Conservation (phyloP, 495 filamentous ascomycete genomes). For the Penicillium lividum region DNA sequence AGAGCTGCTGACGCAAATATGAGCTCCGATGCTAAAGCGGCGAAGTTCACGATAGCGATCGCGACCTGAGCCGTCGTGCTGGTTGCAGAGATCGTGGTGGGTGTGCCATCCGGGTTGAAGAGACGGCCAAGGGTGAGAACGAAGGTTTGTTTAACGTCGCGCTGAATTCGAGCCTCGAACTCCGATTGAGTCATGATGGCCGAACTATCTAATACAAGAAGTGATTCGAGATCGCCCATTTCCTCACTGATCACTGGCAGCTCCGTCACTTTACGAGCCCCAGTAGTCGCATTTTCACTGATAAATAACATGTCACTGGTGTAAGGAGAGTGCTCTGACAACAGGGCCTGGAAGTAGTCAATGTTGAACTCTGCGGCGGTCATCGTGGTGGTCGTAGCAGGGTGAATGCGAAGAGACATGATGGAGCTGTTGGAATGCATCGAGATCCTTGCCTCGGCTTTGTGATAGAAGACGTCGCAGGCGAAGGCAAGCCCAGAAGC, state of each 20-base stretch:
- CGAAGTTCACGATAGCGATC: slow-evolving; percentile 36
- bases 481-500: slow-evolving; percentile 38
- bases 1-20: slow-evolving; percentile 31
- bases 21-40: slow-evolving; percentile 35
- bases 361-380: slow-evolving; percentile 35
- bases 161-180: slow-evolving; percentile 33
- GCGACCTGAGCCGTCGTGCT: slow-evolving; percentile 33
- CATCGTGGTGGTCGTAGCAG: slow-evolving; percentile 22
- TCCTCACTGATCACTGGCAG: slow-evolving; percentile 41
- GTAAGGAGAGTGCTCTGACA: slow-evolving; percentile 38
- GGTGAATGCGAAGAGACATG: slow-evolving; percentile 25
- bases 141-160: slow-evolving; percentile 39
- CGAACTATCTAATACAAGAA: slow-evolving; percentile 37
- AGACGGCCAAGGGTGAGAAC: slow-evolving; percentile 38
- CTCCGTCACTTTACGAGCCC: slow-evolving; percentile 33
- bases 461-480: slow-evolving; percentile 37
- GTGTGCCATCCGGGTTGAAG: slow-evolving; percentile 34
- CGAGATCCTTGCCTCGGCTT: slow-evolving; percentile 31
- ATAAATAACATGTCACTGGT: slow-evolving; percentile 45
- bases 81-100: slow-evolving; percentile 26
- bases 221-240: slow-evolving; percentile 35
- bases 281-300: slow-evolving; percentile 32
- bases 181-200: slow-evolving; percentile 34
- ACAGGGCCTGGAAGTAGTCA: slow-evolving; percentile 36
- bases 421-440: slow-evolving; percentile 49